A percentile compares a stretch with the other conserved stretches of the same genome.
phyloP scores from a whole-genome alignment of 2,329 filamentous ascomycete species.

The Zymoseptoria pseudotritici region DNA sequence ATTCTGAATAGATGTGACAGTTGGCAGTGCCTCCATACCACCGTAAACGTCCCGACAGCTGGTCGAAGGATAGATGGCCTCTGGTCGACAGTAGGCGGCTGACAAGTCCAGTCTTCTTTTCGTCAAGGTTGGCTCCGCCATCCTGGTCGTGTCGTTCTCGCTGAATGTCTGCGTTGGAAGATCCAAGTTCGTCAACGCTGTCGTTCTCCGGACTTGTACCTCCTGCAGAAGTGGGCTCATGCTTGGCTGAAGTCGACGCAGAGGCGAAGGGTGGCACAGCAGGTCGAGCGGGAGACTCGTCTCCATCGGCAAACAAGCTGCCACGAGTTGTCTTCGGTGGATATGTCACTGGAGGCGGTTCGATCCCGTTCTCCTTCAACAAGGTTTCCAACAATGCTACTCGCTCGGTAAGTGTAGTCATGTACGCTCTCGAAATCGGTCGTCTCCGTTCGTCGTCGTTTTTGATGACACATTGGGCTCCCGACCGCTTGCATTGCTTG shows the following conservation, averaged over 20 bases:
- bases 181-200: constrained; percentile 4
- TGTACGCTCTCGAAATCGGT: constrained; percentile 21
- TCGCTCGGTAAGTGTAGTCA: constrained; percentile 20
- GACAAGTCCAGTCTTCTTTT: constrained; percentile 20
- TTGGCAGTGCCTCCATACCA: constrained; percentile 24
- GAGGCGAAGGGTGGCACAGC: not conserved
- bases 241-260: not conserved
- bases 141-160: constrained; percentile 9
- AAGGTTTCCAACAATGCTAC: constrained; percentile 19
- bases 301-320: constrained; percentile 14
- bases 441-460: constrained; percentile 21
- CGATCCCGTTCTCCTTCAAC: constrained; percentile 17
- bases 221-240: constrained; percentile 4
- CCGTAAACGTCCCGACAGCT: constrained; percentile 17
- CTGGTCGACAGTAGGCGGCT: constrained; percentile 18
- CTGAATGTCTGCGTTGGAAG: constrained; percentile 8
- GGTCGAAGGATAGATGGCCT: constrained; percentile 23
- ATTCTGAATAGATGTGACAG: constrained; percentile 20
- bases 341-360: constrained; percentile 15
- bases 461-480: constrained; percentile 20
- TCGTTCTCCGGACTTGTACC: constrained; percentile 14
- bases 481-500: constrained; percentile 17
- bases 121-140: constrained; percentile 15
- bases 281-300: constrained; percentile 13
- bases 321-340: constrained; percentile 22